phyloP scores from a whole-genome alignment of 2,329 filamentous ascomycete genomes.

The Scolecobasidium constrictum region DNA sequence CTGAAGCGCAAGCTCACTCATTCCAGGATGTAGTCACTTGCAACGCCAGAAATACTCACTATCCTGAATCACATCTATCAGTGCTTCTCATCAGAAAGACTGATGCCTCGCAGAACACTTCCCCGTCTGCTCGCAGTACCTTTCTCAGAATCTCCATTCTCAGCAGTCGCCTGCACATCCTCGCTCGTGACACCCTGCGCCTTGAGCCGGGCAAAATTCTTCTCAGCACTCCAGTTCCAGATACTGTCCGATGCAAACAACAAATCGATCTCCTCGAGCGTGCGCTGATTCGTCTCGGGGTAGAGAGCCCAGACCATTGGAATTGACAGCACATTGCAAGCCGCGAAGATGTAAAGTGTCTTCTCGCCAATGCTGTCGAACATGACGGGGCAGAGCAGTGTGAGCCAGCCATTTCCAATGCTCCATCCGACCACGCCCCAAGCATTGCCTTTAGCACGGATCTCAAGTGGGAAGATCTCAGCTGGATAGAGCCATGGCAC shows the following conservation, averaged over 20 bases:
- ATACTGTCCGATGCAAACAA: conserved; percentile 28
- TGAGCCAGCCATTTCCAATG: conserved; percentile 44
- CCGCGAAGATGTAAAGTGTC: conserved; percentile 43
- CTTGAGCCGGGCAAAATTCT: background rate
- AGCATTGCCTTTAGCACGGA: conserved; percentile 63
- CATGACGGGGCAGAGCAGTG: conserved; percentile 43
- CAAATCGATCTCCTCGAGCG: conserved; percentile 40
- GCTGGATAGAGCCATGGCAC: conserved; percentile 48
- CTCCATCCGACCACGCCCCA: conserved; percentile 69
- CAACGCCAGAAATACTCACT: too few relatives aligned
- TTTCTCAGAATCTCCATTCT: conserved; percentile 3
- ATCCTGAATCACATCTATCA: too few relatives aligned
- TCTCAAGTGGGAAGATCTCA: conserved; percentile 62
- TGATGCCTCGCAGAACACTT: background rate
- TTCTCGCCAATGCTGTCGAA: conserved; percentile 35
- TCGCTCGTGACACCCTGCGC: background rate
- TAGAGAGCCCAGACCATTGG: conserved; percentile 40
- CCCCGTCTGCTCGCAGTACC: background rate
- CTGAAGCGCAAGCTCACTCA: too few relatives aligned
- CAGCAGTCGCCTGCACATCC: background rate
- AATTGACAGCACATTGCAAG: conserved; percentile 40
- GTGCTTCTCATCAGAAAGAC: too few relatives aligned
- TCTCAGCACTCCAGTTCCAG: background rate
- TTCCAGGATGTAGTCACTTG: too few relatives aligned
- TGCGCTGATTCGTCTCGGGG: conserved; percentile 33